These are phyloP conservation scores for Tulasnella sp. DNA, from an alignment of 768 basidiomycete genomes.

Conservation along the genomic window DNA sequence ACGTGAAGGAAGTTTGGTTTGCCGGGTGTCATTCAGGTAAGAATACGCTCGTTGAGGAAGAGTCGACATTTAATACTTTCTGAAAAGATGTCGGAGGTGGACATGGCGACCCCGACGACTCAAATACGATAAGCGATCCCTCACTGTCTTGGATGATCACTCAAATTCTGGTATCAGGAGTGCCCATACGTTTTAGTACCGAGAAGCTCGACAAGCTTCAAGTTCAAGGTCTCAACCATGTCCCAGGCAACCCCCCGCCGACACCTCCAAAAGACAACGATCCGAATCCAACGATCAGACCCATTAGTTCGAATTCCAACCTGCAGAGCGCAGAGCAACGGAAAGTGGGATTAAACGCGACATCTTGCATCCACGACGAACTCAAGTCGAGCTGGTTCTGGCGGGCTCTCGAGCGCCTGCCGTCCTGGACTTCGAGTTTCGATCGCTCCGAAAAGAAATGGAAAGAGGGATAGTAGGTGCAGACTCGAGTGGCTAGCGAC, in stretches of 20 bases:
- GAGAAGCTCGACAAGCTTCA: background rate
- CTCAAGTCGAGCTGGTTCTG: background rate
- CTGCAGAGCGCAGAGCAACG: background rate
- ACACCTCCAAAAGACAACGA: background rate
- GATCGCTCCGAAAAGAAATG: background rate
- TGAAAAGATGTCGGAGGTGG: background rate
- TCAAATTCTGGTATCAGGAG: background rate
- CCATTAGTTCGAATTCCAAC: background rate
- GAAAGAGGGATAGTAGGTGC: background rate
- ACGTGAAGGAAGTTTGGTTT: conserved; percentile 32
- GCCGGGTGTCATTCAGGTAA: conserved; percentile 30
- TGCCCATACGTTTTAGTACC: background rate
- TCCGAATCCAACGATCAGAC: background rate
- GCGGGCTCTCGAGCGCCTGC: background rate
- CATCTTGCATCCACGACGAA: background rate
- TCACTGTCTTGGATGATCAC: background rate
- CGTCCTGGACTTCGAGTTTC: background rate
- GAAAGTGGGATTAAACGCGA: background rate
- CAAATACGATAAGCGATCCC: background rate
- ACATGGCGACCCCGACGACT: background rate
- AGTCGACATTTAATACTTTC: background rate
- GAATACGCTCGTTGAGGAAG: background rate
- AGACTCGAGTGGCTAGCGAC: background rate
- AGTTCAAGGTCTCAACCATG: background rate
- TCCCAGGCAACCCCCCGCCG: background rate